These are phyloP conservation scores for Septoria petroselini DNA, from an alignment of 2,329 filamentous ascomycete genomes.

Conservation along the genomic window DNA sequence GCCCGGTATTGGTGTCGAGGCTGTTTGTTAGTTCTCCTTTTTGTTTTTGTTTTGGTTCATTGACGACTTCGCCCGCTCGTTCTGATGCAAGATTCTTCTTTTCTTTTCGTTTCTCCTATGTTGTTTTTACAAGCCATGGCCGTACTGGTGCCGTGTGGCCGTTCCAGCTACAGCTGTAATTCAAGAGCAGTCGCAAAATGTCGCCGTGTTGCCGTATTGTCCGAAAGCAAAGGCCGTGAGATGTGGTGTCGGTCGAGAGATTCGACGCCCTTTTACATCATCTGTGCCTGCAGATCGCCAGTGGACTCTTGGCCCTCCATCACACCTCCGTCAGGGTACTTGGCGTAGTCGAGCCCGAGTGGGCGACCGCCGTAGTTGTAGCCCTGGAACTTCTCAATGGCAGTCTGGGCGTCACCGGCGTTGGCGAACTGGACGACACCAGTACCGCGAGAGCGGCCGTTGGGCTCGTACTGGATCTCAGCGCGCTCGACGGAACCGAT, in stretches of 20 bases:
- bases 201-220: neutral
- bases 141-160: neutral
- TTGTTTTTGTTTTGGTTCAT: neutral
- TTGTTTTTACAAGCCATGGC: conserved; percentile 10
- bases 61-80: conserved; percentile 13
- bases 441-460: conserved; percentile 88
- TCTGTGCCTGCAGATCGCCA: conserved; percentile 88
- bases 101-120: neutral
- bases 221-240: no score
- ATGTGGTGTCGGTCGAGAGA: neutral
- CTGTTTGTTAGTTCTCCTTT: no score
- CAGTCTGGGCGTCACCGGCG: conserved; percentile 80
- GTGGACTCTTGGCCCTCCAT: conserved; percentile 78
- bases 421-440: conserved; percentile 94
- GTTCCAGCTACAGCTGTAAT: conserved; percentile 3
- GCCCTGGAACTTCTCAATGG: conserved; percentile 94
- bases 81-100: conserved; percentile 8
- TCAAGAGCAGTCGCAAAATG: conserved; percentile 1
- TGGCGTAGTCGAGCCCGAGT: conserved; percentile 88
- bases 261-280: conserved; percentile 71
- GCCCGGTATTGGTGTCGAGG: no score
- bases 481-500: conserved; percentile 97
- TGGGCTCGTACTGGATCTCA: conserved; percentile 98
- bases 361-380: conserved; percentile 97
- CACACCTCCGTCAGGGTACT: conserved; percentile 73